Percentiles rank a stretch among this genome's conserved stretches.
These are phyloP conservation scores for Puccinellia tenuiflora DNA, from an alignment of 176 grass and related monocot genomes.

Conservation along the genomic window DNA sequence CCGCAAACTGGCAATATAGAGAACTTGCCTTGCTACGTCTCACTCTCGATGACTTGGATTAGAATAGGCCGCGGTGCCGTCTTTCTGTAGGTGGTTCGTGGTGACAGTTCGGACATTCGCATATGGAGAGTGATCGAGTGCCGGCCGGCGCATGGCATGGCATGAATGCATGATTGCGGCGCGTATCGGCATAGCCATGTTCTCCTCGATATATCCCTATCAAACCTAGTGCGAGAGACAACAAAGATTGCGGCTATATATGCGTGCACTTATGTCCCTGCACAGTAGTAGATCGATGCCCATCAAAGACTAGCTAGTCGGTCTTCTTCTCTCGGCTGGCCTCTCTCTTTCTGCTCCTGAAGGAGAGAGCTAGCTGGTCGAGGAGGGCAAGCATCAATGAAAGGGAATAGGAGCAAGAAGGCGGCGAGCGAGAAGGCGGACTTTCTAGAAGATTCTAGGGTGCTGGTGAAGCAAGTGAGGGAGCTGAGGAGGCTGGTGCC, in stretches of 20 bases:
- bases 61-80: slow-evolving; percentile 26
- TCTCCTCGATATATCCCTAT: background rate
- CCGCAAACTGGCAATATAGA: background rate
- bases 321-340: background rate
- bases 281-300: slow-evolving; percentile 18
- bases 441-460: slow-evolving; percentile 14
- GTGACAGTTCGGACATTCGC: slow-evolving; percentile 37
- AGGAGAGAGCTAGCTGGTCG: background rate
- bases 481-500: slow-evolving; percentile 52
- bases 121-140: slow-evolving; percentile 20
- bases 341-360: background rate
- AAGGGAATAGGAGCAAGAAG: background rate
- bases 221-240: slow-evolving; percentile 19
- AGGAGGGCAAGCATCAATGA: slow-evolving; percentile 28
- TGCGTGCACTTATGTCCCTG: slow-evolving; percentile 4
- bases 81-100: slow-evolving; percentile 37
- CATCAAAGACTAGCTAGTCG: background rate
- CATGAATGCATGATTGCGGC: slow-evolving; percentile 14
- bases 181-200: slow-evolving; percentile 18
- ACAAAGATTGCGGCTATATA: slow-evolving; percentile 63
- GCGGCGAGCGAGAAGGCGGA: slow-evolving; percentile 15
- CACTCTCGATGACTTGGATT: background rate
- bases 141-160: slow-evolving; percentile 13
- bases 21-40: background rate
- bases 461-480: slow-evolving; percentile 35